Evolutionary conservation across 192 early-diverging fungal genomes (phyloP), one percentile per base, ranked within the genome.

Genomic region (Rhizophagus prolifer): DNA sequence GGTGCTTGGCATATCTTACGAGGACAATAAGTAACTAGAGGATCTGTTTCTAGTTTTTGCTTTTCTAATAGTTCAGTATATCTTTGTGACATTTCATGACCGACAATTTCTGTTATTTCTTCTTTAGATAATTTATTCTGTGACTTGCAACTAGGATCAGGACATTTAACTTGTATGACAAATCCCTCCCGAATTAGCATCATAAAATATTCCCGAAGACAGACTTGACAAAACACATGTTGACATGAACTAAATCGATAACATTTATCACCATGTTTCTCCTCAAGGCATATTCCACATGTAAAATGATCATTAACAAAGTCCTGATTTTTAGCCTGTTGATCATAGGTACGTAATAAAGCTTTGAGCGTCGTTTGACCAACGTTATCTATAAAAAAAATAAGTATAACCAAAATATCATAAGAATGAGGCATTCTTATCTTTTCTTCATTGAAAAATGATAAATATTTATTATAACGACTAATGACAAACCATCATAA

Each of bases 171-270:
- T 77, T 81, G 80, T 26, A 38, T 36, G 10, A 77, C 34, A 31
- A 78, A 36, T 4, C 80, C 80, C 65, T 81, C 80, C 9, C 77
- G 69, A 46, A 81, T 78, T 26, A 81, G 60, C 76, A 81, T 81
- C 19, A 16, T 21, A 70, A 81, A 81, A 69, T 81, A 81, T 41
- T 71, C 72, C 26, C 70, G 38, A 26, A 81, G 34, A 64, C 80
- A 81, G 1, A 58, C 26, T 68, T 68, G 59, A 62, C 80, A 81
- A 61, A 81, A 81, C 19, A 81, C 80, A 58, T 81, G 80, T 68
- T 74, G 58, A 63, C 75, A 80, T 30, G 23, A 38, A 25, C 34
- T 13, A 9, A 81, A 25, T 61, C 74, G 69, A 31, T 72, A 58
- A 68, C 80, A 81, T 10, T 62, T 30, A 9, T 72, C 41, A 58